phyloP scores from a whole-genome alignment of 2,329 filamentous ascomycete species.

The Orbilia brochopaga region DNA sequence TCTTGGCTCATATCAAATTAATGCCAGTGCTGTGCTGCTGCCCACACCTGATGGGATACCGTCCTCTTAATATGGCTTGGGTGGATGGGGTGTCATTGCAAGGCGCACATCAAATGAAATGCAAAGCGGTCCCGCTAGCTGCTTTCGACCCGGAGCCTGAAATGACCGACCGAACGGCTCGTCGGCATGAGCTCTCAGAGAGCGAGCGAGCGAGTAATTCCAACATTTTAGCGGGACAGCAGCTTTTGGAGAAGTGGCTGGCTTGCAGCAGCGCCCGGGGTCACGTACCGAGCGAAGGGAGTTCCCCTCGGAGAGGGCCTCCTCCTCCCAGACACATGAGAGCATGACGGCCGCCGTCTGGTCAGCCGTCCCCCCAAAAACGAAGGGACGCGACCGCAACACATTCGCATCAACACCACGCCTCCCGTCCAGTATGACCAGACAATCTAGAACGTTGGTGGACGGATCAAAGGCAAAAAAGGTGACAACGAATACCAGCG shows the following conservation, averaged over 20 bases:
- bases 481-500: constrained; percentile 10
- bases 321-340: constrained; percentile 35
- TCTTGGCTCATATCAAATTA: constrained; percentile 31
- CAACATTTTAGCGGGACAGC: constrained; percentile 28
- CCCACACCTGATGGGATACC: too few species aligned
- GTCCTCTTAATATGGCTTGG: background rate
- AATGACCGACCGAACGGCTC: constrained; percentile 21
- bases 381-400: constrained; percentile 22
- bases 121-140: constrained; percentile 25
- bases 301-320: constrained; percentile 48
- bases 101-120: constrained; percentile 5
- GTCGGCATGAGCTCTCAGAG: constrained; percentile 38
- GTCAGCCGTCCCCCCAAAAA: constrained; percentile 1
- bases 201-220: constrained; percentile 20
- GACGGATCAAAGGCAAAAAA: constrained; percentile 3
- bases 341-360: constrained; percentile 1
- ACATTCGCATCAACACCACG: constrained; percentile 9
- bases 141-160: constrained; percentile 35
- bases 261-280: constrained; percentile 31
- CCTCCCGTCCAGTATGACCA: constrained; percentile 10
- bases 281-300: constrained; percentile 35
- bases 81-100: background rate
- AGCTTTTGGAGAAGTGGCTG: constrained; percentile 18
- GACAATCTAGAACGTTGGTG: constrained; percentile 35
- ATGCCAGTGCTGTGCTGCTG: background rate